These are phyloP conservation scores for Pestalotiopsis sp. DNA, from an alignment of 2,329 filamentous ascomycete species.

Conservation along the genomic window DNA sequence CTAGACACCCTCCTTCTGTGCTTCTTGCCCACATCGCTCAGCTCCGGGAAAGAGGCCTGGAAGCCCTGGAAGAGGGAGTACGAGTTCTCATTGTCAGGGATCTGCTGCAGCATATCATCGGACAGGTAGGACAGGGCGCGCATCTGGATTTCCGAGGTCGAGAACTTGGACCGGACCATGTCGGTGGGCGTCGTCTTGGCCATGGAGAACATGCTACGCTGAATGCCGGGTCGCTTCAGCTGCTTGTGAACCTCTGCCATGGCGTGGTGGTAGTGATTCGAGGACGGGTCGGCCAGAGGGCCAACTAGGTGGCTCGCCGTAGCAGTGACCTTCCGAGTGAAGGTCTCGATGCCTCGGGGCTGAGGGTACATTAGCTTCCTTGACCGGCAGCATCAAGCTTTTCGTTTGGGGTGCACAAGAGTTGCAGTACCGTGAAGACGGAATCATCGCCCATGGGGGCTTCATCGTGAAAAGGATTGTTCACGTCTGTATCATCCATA, in stretches of 20 bases:
- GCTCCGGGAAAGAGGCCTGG: slow-evolving; percentile 80
- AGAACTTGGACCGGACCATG: slow-evolving; percentile 88
- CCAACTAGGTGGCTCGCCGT: slow-evolving; percentile 90
- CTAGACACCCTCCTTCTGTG: slow-evolving; percentile 72
- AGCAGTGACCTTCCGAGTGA: slow-evolving; percentile 91
- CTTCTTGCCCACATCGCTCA: slow-evolving; percentile 71
- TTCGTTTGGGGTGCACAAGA: slow-evolving; percentile 4
- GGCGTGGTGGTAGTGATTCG: slow-evolving; percentile 79
- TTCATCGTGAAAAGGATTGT: slow-evolving; percentile 37
- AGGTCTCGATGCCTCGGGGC: slow-evolving; percentile 88
- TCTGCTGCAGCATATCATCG: slow-evolving; percentile 86
- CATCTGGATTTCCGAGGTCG: slow-evolving; percentile 89
- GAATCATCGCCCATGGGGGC: slow-evolving; percentile 34
- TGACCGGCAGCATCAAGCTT: not conserved
- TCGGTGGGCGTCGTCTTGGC: slow-evolving; percentile 91
- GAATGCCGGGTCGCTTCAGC: slow-evolving; percentile 78
- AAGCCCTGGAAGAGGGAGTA: slow-evolving; percentile 98
- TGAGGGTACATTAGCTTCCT: slow-evolving; percentile 37
- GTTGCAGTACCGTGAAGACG: slow-evolving; percentile 31
- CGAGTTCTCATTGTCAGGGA: slow-evolving; percentile 81
- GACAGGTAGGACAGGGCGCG: slow-evolving; percentile 86
- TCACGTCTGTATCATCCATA: slow-evolving; percentile 36
- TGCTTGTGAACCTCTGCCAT: slow-evolving; percentile 90
- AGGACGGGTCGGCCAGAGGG: slow-evolving; percentile 56
- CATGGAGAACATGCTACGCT: slow-evolving; percentile 89